Percentiles rank a stretch among this genome's conserved stretches.
These are phyloP conservation scores for Aspergillus latus DNA, from an alignment of 2,329 filamentous ascomycete species.

Conservation along the genomic window DNA sequence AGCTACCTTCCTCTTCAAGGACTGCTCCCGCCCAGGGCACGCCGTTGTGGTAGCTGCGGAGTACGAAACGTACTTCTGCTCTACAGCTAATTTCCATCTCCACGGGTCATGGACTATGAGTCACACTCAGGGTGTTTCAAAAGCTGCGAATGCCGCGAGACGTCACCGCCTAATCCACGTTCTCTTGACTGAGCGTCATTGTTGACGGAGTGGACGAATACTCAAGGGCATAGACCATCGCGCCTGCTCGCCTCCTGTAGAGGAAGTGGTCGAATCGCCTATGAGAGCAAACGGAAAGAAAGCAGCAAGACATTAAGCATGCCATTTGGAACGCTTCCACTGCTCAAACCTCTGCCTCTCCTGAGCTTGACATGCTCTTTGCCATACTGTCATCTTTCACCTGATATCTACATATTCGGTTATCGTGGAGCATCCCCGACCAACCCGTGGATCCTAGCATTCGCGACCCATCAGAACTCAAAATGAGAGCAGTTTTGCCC, in stretches of 20 bases:
- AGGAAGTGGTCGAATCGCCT: neutral
- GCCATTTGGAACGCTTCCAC: neutral
- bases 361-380: too few species aligned
- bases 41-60: neutral
- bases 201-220: neutral
- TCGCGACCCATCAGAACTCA: neutral
- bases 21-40: neutral
- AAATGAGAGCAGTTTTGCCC: neutral
- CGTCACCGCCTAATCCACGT: conserved; percentile 12
- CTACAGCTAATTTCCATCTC: neutral
- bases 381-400: conserved; percentile 4
- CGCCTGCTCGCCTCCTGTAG: neutral
- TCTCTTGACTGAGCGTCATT: conserved; percentile 4
- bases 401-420: neutral
- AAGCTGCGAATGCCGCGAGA: neutral
- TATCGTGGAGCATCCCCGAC: neutral
- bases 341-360: neutral
- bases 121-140: neutral
- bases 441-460: neutral
- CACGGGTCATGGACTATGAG: neutral
- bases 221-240: neutral
- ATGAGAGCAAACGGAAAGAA: neutral
- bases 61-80: conserved; percentile 1
- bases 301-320: neutral
- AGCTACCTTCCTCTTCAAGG: conserved; percentile 7